Conservation (phyloP, 2,329 filamentous ascomycete genomes). For the Botrytis squamosa region DNA sequence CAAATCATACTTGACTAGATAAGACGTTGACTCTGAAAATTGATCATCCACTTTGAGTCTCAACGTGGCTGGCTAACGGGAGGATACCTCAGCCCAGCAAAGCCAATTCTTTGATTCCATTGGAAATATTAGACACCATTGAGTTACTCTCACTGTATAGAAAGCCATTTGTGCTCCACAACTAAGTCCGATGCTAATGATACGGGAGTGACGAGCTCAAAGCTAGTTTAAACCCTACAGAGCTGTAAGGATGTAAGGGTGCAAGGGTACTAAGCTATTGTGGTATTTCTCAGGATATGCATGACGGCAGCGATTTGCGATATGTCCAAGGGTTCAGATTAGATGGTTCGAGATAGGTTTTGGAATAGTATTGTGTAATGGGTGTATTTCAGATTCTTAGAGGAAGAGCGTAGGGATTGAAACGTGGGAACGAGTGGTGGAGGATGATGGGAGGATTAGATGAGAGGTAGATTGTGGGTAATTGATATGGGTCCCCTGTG, state of each 20-base stretch:
- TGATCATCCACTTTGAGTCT: conserved; percentile 21
- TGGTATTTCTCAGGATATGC: conserved; percentile 19
- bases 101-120: conserved; percentile 18
- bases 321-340: conserved; percentile 16
- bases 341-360: background rate
- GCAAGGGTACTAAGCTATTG: conserved; percentile 12
- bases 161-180: conserved; percentile 27
- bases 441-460: conserved; percentile 16
- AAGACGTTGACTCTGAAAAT: conserved; percentile 19
- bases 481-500: conserved; percentile 7
- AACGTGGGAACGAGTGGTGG: conserved; percentile 8
- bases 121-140: conserved; percentile 21
- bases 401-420: conserved; percentile 1
- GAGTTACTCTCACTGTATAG: conserved; percentile 22
- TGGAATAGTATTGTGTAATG: conserved; percentile 1
- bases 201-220: conserved; percentile 32
- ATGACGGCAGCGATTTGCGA: conserved; percentile 28
- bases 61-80: conserved; percentile 34
- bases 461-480: conserved; percentile 13
- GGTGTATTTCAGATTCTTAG: background rate
- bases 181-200: conserved; percentile 28
- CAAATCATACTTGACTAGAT: conserved; percentile 20
- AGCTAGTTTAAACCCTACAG: conserved; percentile 35
- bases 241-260: conserved; percentile 31
- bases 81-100: conserved; percentile 30